These are phyloP conservation scores for Moelleriella libera DNA, from an alignment of 2,329 filamentous ascomycete genomes.

Conservation along the genomic window DNA sequence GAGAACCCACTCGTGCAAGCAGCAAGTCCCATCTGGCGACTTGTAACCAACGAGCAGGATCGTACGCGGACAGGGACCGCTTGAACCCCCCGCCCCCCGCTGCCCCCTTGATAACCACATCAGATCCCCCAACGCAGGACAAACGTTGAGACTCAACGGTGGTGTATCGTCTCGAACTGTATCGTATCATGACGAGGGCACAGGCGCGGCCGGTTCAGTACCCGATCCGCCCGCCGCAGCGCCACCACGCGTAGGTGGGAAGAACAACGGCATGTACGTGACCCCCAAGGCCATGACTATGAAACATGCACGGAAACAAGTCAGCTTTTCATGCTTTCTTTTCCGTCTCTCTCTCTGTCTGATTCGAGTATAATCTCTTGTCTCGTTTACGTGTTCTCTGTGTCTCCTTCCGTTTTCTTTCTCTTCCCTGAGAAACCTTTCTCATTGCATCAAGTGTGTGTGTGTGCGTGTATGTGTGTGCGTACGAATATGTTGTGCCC, in stretches of 20 bases:
- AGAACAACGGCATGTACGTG: conserved; percentile 35
- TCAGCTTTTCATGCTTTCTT: neutral
- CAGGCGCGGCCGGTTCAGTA: conserved; percentile 17
- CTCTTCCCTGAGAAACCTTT: neutral
- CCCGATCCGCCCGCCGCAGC: conserved; percentile 14
- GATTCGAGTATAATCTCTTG: neutral
- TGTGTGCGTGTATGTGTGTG: too few relatives aligned
- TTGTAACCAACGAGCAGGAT: too few relatives aligned
- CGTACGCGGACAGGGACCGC: too few relatives aligned
- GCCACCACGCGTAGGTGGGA: conserved; percentile 19
- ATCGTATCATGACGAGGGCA: conserved; percentile 8
- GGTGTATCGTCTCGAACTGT: too few relatives aligned
- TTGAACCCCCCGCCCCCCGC: too few relatives aligned
- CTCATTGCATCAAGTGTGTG: too few relatives aligned
- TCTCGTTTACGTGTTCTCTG: neutral
- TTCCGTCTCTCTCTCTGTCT: neutral
- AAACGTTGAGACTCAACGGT: too few relatives aligned
- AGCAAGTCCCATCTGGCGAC: too few relatives aligned
- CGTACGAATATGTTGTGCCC: too few relatives aligned
- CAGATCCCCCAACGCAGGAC: too few relatives aligned
- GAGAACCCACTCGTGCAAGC: too few relatives aligned
- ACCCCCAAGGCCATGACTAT: conserved; percentile 45
- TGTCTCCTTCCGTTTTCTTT: neutral
- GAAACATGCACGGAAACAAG: neutral
- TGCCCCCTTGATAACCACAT: too few relatives aligned